Conservation (phyloP, 371 early-diverging fungal species). For the Apophysomyces sp. region DNA sequence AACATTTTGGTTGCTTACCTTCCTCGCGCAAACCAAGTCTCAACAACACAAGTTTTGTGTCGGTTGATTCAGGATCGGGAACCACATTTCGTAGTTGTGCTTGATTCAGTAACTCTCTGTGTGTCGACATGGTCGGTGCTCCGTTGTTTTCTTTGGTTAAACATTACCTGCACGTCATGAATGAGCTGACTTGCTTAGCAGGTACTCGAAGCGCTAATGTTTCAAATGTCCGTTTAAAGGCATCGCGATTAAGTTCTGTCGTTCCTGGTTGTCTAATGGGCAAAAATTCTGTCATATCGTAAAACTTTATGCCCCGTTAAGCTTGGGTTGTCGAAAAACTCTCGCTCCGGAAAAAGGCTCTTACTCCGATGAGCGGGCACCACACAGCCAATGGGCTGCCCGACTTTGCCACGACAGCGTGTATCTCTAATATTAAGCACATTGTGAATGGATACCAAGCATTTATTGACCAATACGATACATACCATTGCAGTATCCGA, state of each 20-base stretch:
- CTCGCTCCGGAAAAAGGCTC: neutral
- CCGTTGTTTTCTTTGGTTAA: neutral
- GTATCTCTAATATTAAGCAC: too few relatives aligned
- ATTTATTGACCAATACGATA: too few relatives aligned
- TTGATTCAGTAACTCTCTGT: slow-evolving; percentile 66
- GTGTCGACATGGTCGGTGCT: neutral
- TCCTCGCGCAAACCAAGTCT: slow-evolving; percentile 40
- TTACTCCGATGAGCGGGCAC: too few relatives aligned
- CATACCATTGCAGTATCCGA: too few relatives aligned
- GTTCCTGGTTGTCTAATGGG: slow-evolving; percentile 54
- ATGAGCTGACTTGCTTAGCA: slow-evolving; percentile 50
- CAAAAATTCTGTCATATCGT: slow-evolving; percentile 10
- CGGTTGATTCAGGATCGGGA: slow-evolving; percentile 53
- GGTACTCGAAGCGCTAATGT: slow-evolving; percentile 67
- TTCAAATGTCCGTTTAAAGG: slow-evolving; percentile 55
- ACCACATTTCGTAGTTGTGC: slow-evolving; percentile 74
- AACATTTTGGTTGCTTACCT: slow-evolving; percentile 12
- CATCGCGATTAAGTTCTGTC: slow-evolving; percentile 56
- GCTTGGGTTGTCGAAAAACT: neutral
- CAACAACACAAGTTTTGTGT: slow-evolving; percentile 65
- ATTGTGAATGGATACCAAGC: too few relatives aligned
- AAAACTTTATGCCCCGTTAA: neutral
- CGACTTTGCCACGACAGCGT: too few relatives aligned
- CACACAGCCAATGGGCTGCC: too few relatives aligned
- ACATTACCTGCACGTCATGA: slow-evolving; percentile 28